A percentile compares a stretch with the other conserved stretches of the same genome.
Conservation (phyloP, 176 grass and related monocot species). For the Ensete glaucum region DNA sequence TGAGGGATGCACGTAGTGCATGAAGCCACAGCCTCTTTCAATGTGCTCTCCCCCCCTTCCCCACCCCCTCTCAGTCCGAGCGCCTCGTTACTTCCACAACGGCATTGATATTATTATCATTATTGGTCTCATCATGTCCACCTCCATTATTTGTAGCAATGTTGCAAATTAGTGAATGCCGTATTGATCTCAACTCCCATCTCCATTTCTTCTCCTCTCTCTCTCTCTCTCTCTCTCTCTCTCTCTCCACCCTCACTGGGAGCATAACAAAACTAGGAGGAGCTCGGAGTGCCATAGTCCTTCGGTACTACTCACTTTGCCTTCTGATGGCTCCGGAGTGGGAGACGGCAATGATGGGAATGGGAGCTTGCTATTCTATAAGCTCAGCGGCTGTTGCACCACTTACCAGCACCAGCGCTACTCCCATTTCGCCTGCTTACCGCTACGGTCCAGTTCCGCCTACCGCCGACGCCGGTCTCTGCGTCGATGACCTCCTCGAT, state of each 20-base stretch:
- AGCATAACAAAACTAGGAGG: too few species aligned
- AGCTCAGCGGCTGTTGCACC: neutral
- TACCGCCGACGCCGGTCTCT: constrained; percentile 37
- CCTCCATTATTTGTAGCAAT: constrained; percentile 12
- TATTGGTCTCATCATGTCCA: neutral
- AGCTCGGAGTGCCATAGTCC: too few species aligned
- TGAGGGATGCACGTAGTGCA: constrained; percentile 30
- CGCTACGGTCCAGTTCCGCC: constrained; percentile 48
- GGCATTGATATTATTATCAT: neutral
- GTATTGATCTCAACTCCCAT: constrained; percentile 1
- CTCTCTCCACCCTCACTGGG: neutral
- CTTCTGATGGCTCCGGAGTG: constrained; percentile 59
- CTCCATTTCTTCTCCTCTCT: constrained; percentile 14
- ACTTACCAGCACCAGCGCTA: constrained; percentile 1
- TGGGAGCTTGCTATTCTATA: constrained; percentile 20
- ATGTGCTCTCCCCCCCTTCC: neutral
- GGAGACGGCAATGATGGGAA: constrained; percentile 80
- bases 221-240: constrained; percentile 19
- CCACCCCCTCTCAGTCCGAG: neutral
- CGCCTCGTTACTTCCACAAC: neutral
- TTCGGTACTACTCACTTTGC: too few species aligned
- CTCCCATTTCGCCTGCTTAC: constrained; percentile 6
- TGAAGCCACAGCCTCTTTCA: constrained; percentile 19
- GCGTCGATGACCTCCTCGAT: constrained; percentile 66
- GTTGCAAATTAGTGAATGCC: constrained; percentile 4